phyloP scores from a whole-genome alignment of 176 grass and related monocot species.

The Olyra latifolia region DNA sequence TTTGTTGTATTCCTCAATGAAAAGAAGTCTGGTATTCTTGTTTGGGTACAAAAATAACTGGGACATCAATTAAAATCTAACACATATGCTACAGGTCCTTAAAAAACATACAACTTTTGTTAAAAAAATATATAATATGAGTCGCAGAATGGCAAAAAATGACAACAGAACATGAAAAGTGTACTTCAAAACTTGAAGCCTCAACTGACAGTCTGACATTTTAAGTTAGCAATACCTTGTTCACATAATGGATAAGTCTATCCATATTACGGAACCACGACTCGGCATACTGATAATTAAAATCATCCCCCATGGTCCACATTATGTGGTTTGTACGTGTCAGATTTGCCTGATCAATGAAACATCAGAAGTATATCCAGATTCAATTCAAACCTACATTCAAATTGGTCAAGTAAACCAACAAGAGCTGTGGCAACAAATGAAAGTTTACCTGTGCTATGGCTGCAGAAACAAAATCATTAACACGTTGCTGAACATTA shows the following conservation, averaged over 20 bases:
- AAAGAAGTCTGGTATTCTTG: not conserved
- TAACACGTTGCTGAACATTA: slow-evolving; percentile 80
- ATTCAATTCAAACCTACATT: slow-evolving; percentile 28
- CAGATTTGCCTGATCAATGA: slow-evolving; percentile 67
- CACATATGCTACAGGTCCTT: not conserved
- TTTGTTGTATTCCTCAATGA: not conserved
- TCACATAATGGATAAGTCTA: slow-evolving; percentile 85
- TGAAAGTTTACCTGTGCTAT: slow-evolving; percentile 70
- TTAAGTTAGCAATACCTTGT: slow-evolving; percentile 61
- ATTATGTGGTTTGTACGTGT: slow-evolving; percentile 91
- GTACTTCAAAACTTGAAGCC: not conserved
- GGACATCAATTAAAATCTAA: not conserved
- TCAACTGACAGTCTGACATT: slow-evolving; percentile 3
- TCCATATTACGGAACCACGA: slow-evolving; percentile 97
- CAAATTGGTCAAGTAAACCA: slow-evolving; percentile 1
- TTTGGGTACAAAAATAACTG: not conserved
- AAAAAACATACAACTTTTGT: not conserved
- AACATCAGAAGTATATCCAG: slow-evolving; percentile 28
- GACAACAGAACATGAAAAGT: not conserved
- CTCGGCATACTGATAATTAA: slow-evolving; percentile 90
- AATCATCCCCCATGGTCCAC: slow-evolving; percentile 99
- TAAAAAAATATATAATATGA: not conserved
- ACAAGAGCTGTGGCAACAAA: not conserved
- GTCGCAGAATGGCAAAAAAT: not conserved
- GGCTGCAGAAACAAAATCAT: slow-evolving; percentile 83